Percentiles rank a stretch among this genome's conserved stretches.
Evolutionary conservation across 306 rosid species (phyloP).

Genomic region (Calophaca sinica): DNA sequence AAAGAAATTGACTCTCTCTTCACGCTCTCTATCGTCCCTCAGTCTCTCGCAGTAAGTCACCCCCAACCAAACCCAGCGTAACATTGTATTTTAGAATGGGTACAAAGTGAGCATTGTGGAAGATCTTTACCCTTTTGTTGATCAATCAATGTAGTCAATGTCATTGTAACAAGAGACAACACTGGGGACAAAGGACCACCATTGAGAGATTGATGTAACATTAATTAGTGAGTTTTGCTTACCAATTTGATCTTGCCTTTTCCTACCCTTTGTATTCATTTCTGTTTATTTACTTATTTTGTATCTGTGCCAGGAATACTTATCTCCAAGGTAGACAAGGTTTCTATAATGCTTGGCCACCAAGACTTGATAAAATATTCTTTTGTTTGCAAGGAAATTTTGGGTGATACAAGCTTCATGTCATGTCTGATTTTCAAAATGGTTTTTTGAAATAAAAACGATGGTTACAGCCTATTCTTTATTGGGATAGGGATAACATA

Average conservation of each 20-base stretch:
- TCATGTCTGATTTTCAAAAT: neutral
- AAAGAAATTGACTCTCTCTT: too few relatives aligned
- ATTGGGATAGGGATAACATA: too few relatives aligned
- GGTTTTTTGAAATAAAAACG: neutral
- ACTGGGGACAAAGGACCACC: conserved; percentile 19
- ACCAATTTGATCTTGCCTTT: conserved; percentile 13
- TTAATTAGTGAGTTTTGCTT: neutral
- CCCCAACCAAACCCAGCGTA: too few relatives aligned
- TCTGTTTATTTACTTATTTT: conserved; percentile 20
- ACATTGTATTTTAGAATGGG: neutral
- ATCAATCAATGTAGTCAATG: conserved; percentile 26
- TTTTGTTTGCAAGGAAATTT: neutral
- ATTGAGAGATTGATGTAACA: neutral
- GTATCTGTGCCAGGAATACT: neutral
- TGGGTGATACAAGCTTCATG: neutral
- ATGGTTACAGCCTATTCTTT: too few relatives aligned
- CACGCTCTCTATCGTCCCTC: too few relatives aligned
- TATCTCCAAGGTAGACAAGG: neutral
- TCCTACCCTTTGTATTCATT: conserved; percentile 15
- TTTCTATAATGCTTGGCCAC: neutral
- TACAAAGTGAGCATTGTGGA: neutral
- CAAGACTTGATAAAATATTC: conserved; percentile 3
- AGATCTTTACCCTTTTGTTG: too few relatives aligned
- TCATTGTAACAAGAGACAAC: conserved; percentile 31
- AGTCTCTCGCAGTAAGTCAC: too few relatives aligned